phyloP scores from a whole-genome alignment of 345 rosid genomes.

The Eucalyptus rudis region DNA sequence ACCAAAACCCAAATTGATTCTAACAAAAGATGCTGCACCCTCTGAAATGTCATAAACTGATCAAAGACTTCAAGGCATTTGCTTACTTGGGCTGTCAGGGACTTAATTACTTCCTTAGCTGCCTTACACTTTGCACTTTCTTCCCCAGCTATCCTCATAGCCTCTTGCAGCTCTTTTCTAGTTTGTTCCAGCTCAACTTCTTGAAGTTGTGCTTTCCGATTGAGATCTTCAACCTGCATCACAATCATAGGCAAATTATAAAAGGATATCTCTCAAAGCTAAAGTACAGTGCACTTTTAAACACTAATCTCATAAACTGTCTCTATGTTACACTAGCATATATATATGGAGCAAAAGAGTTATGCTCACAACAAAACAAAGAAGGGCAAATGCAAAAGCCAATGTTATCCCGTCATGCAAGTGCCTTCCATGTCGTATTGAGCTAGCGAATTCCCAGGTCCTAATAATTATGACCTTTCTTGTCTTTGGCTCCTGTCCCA shows the following conservation, averaged over 20 bases:
- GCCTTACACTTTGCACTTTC: slow-evolving; percentile 73
- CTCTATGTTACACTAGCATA: neutral
- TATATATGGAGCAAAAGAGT: neutral
- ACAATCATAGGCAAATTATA: neutral
- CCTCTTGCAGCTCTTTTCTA: slow-evolving; percentile 53
- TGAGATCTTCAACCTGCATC: slow-evolving; percentile 49
- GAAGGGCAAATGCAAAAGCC: neutral
- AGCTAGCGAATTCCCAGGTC: neutral
- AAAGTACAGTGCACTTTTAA: neutral
- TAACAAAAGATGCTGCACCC: neutral
- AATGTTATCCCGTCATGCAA: neutral
- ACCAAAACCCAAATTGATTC: neutral
- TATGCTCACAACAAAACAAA: neutral
- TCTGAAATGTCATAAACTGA: neutral
- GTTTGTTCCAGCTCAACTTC: slow-evolving; percentile 54
- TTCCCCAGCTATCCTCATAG: slow-evolving; percentile 46
- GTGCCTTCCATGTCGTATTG: neutral
- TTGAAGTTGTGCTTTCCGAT: slow-evolving; percentile 46
- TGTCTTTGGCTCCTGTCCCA: neutral
- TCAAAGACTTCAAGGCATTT: neutral
- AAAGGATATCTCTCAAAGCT: neutral
- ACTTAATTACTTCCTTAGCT: slow-evolving; percentile 72
- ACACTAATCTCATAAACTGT: neutral
- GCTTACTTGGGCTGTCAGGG: slow-evolving; percentile 64
- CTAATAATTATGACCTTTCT: neutral